These are phyloP conservation scores for Penicillium daleae DNA, from an alignment of 495 filamentous ascomycete genomes.

Conservation along the genomic window DNA sequence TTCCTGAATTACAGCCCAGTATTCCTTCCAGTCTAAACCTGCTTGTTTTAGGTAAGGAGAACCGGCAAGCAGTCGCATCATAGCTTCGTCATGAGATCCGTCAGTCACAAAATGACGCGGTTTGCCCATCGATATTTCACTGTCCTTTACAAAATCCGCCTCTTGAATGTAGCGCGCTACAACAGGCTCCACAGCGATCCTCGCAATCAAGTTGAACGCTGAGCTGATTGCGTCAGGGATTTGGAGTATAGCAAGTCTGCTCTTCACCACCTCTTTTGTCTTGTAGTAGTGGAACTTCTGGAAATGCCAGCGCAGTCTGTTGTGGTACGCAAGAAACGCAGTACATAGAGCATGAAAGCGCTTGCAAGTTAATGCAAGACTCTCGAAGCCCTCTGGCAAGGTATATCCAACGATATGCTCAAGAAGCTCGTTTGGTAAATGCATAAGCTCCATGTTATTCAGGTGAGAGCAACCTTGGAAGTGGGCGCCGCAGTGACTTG, in stretches of 20 bases:
- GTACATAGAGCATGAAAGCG: conserved; percentile 30
- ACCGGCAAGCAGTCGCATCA: conserved; percentile 34
- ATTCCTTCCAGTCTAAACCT: conserved; percentile 42
- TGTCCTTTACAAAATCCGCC: conserved; percentile 34
- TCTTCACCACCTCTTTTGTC: conserved; percentile 17
- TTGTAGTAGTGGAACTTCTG: conserved; percentile 35
- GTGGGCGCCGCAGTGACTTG: conserved; percentile 14
- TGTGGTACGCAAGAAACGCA: conserved; percentile 35
- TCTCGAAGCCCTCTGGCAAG: conserved; percentile 45
- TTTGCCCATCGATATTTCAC: conserved; percentile 23
- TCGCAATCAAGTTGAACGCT: conserved; percentile 33
- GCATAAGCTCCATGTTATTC: conserved; percentile 11
- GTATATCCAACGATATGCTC: conserved; percentile 16
- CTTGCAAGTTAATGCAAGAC: conserved; percentile 43
- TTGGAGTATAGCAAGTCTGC: conserved; percentile 12
- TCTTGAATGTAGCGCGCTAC: conserved; percentile 39
- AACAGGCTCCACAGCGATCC: conserved; percentile 39
- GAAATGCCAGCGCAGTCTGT: conserved; percentile 39
- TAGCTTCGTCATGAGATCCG: conserved; percentile 27
- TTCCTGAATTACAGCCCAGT: conserved; percentile 32
- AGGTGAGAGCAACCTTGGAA: conserved; percentile 16
- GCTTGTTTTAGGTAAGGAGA: conserved; percentile 36
- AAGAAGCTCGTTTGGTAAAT: conserved; percentile 11
- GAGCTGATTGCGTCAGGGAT: conserved; percentile 16
- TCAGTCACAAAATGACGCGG: conserved; percentile 22